Percentiles rank a stretch among this genome's conserved stretches.
These are phyloP conservation scores for Tylopilus intermedius DNA, from an alignment of 768 basidiomycete genomes.

Conservation along the genomic window DNA sequence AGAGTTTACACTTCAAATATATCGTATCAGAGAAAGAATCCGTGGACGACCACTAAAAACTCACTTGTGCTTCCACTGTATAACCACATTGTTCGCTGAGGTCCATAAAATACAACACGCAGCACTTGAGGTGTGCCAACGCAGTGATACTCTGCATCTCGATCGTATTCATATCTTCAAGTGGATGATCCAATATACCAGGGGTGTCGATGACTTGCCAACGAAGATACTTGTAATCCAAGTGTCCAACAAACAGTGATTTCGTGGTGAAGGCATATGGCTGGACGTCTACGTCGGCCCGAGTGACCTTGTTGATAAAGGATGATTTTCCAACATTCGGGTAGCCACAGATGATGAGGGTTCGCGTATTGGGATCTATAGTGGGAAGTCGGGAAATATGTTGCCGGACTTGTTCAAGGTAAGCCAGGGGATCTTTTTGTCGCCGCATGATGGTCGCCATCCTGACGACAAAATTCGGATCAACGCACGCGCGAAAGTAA, in stretches of 20 bases:
- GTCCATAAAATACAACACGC: slow-evolving; percentile 98
- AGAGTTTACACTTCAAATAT: slow-evolving; percentile 79
- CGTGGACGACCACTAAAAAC: slow-evolving; percentile 18
- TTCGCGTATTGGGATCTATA: slow-evolving; percentile 97
- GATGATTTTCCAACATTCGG: slow-evolving; percentile 99
- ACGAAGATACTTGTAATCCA: slow-evolving; percentile 98
- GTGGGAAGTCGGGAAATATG: slow-evolving; percentile 97
- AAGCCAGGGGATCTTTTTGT: slow-evolving; percentile 97
- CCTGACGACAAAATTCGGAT: slow-evolving; percentile 33
- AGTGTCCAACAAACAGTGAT: slow-evolving; percentile 95
- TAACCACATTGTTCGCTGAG: slow-evolving; percentile 98
- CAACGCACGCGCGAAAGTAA: not conserved
- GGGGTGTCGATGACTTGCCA: slow-evolving; percentile 99
- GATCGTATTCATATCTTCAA: slow-evolving; percentile 99
- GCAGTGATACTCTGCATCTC: slow-evolving; percentile 99
- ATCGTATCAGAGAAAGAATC: not conserved
- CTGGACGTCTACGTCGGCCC: slow-evolving; percentile 98
- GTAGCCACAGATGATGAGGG: slow-evolving; percentile 96
- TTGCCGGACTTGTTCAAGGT: slow-evolving; percentile 98
- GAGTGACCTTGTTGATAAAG: slow-evolving; percentile 99
- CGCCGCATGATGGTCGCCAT: slow-evolving; percentile 99
- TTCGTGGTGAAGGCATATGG: slow-evolving; percentile 99
- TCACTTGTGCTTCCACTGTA: slow-evolving; percentile 89
- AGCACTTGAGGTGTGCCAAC: slow-evolving; percentile 90
- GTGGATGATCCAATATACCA: slow-evolving; percentile 93